Evolutionary conservation across 805 yeast species (phyloP).

Genomic region (Cephaloascus albidus): DNA sequence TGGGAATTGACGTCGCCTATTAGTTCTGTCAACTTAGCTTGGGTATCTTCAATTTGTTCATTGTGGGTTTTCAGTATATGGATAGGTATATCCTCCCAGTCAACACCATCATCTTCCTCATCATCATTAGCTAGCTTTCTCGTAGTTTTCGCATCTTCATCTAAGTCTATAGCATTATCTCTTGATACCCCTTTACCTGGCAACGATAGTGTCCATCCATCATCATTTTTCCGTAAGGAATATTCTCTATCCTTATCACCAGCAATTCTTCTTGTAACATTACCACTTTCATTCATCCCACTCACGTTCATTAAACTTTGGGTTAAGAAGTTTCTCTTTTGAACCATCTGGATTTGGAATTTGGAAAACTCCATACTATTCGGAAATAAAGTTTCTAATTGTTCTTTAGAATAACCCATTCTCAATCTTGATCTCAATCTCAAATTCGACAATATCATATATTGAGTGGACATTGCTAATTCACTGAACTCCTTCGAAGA

Average conservation of each 20-base stretch:
- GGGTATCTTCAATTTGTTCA: not conserved
- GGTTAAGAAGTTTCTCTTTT: conserved; percentile 82
- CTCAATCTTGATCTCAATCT: conserved; percentile 80
- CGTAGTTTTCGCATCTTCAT: conserved; percentile 19
- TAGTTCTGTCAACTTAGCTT: not conserved
- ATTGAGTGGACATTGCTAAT: conserved; percentile 80
- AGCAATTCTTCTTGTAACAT: conserved; percentile 54
- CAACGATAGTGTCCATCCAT: conserved; percentile 77
- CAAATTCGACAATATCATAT: conserved; percentile 76
- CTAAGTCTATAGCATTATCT: conserved; percentile 41
- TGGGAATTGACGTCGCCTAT: not conserved
- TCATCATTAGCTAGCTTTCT: conserved; percentile 6
- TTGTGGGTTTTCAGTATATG: no score
- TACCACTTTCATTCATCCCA: conserved; percentile 61
- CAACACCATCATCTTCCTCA: conserved; percentile 31
- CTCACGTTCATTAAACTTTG: conserved; percentile 77
- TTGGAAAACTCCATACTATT: conserved; percentile 82
- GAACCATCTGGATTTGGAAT: conserved; percentile 89
- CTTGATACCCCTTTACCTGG: conserved; percentile 28
- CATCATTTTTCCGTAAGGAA: conserved; percentile 62
- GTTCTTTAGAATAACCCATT: conserved; percentile 93
- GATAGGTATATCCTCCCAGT: conserved; percentile 66
- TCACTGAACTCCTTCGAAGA: conserved; percentile 65
- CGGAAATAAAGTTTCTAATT: conserved; percentile 73
- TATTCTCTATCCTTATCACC: conserved; percentile 77